Percentiles rank a stretch among this genome's conserved stretches.
phyloP scores from a whole-genome alignment of 192 early-diverging fungal species.

The Podochytrium sp. region DNA sequence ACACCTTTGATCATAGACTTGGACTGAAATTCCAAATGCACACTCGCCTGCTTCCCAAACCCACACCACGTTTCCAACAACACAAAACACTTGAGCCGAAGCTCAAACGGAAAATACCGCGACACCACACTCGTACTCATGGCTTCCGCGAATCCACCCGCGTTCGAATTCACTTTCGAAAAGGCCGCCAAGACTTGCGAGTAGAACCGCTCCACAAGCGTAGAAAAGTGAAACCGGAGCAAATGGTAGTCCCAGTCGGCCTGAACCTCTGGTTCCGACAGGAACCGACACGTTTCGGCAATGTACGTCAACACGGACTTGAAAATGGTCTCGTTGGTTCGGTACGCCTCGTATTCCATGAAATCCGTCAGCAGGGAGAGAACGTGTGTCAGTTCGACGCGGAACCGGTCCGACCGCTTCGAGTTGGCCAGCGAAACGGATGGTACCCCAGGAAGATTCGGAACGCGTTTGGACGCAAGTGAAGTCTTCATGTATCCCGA shows the following conservation, averaged over 20 bases:
- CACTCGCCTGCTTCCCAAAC: constrained; percentile 64
- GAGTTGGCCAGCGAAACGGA: background rate
- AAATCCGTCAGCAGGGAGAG: constrained; percentile 71
- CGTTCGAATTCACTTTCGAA: constrained; percentile 25
- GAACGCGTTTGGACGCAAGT: constrained; percentile 36
- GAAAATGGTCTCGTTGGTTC: constrained; percentile 66
- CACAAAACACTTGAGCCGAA: constrained; percentile 74
- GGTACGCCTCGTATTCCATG: constrained; percentile 57
- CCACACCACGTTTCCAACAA: constrained; percentile 95
- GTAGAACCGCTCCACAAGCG: constrained; percentile 84
- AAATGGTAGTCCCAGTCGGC: constrained; percentile 87
- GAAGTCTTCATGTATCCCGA: constrained; percentile 54
- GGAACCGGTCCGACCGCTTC: constrained; percentile 69
- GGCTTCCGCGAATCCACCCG: background rate
- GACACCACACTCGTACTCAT: background rate
- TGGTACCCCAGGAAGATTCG: background rate
- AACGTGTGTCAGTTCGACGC: constrained; percentile 75
- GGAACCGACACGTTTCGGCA: constrained; percentile 48
- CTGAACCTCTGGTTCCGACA: constrained; percentile 76
- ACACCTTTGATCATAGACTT: constrained; percentile 69
- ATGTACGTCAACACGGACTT: constrained; percentile 70
- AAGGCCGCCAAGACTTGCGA: constrained; percentile 54
- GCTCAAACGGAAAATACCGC: constrained; percentile 71
- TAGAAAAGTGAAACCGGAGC: constrained; percentile 87
- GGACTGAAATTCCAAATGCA: constrained; percentile 65